Evolutionary conservation across 805 yeast genomes (phyloP).

Genomic region (Trichomonascus vanleenenianus): DNA sequence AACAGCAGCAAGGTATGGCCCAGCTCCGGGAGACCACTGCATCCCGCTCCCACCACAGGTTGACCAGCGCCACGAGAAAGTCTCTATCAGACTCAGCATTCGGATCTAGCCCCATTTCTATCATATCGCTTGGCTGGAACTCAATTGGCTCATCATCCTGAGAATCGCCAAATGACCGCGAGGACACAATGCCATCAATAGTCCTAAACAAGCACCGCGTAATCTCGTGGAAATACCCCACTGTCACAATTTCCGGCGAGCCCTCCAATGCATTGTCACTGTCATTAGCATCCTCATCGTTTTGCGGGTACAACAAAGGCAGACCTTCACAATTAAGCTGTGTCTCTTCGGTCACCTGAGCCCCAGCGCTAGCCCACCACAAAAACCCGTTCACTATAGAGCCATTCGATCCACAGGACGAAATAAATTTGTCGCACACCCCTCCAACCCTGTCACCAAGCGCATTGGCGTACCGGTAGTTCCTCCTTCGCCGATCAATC

Average conservation of each 20-base stretch:
- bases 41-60: slow-evolving; percentile 33
- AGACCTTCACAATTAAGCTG: slow-evolving; percentile 36
- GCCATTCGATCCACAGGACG: neutral
- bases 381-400: slow-evolving; percentile 41
- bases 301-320: slow-evolving; percentile 5
- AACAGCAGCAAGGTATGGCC: too few relatives aligned
- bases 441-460: slow-evolving; percentile 2
- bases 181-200: slow-evolving; percentile 18
- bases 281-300: slow-evolving; percentile 7
- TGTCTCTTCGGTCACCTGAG: slow-evolving; percentile 35
- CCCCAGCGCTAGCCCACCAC: slow-evolving; percentile 90
- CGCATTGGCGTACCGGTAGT: neutral
- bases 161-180: slow-evolving; percentile 30
- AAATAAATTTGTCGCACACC: neutral
- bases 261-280: neutral
- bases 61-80: slow-evolving; percentile 37
- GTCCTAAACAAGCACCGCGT: slow-evolving; percentile 38
- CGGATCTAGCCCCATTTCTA: slow-evolving; percentile 55
- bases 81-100: slow-evolving; percentile 38
- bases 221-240: slow-evolving; percentile 47
- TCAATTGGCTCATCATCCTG: slow-evolving; percentile 20
- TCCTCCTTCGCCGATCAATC: neutral
- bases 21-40: neutral
- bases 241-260: slow-evolving; percentile 21
- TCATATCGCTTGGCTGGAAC: slow-evolving; percentile 39